Evolutionary conservation across 2,329 filamentous ascomycete species (phyloP).

Genomic region (Alternaria sp.): DNA sequence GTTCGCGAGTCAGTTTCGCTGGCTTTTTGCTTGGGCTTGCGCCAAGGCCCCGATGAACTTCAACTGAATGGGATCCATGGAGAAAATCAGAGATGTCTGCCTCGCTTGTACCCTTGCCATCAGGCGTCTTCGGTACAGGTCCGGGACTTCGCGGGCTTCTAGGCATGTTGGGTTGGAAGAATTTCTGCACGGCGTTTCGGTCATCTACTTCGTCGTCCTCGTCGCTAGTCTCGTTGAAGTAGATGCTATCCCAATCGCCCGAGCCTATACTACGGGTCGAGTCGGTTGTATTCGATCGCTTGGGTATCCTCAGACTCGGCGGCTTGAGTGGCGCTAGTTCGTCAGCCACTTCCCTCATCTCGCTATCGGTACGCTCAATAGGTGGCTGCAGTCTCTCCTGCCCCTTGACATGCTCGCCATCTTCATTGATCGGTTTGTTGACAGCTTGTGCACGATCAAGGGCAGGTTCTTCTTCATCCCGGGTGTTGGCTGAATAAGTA

Average conservation of each 20-base stretch:
- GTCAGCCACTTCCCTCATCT: slow-evolving; percentile 58
- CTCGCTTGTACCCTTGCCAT: slow-evolving; percentile 46
- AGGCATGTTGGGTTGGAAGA: slow-evolving; percentile 41
- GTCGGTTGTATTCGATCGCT: slow-evolving; percentile 37
- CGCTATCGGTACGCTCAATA: slow-evolving; percentile 56
- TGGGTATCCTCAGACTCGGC: slow-evolving; percentile 32
- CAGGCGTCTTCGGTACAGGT: slow-evolving; percentile 28
- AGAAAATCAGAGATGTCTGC: slow-evolving; percentile 54
- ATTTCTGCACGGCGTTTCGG: slow-evolving; percentile 48
- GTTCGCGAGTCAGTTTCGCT: slow-evolving; percentile 27
- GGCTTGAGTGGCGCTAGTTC: slow-evolving; percentile 48
- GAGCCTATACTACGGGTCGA: slow-evolving; percentile 51
- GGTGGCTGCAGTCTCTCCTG: slow-evolving; percentile 51
- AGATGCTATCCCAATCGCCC: slow-evolving; percentile 59
- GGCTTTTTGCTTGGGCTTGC: slow-evolving; percentile 32
- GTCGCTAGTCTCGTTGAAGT: slow-evolving; percentile 59
- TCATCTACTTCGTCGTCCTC: slow-evolving; percentile 57
- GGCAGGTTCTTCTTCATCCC: slow-evolving; percentile 73
- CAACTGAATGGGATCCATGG: slow-evolving; percentile 33
- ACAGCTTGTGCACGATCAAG: slow-evolving; percentile 73
- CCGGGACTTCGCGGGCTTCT: slow-evolving; percentile 28
- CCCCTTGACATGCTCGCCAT: slow-evolving; percentile 72
- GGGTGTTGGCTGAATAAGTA: slow-evolving; percentile 69
- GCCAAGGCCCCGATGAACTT: slow-evolving; percentile 53
- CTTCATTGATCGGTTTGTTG: slow-evolving; percentile 64